Conservation (phyloP, 2,329 filamentous ascomycete species). For the Didymella arachidicola region DNA sequence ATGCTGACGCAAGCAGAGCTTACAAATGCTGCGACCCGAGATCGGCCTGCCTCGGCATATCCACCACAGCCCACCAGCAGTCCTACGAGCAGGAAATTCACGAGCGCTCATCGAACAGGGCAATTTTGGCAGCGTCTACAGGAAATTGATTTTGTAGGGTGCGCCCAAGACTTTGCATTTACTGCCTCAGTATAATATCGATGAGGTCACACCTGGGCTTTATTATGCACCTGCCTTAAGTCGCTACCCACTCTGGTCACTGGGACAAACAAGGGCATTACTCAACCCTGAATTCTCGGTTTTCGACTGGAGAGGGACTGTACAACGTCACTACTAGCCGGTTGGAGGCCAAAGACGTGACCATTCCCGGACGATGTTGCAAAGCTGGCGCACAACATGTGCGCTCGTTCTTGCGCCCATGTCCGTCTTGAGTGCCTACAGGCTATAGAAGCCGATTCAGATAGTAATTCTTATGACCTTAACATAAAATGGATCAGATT, state of each 20-base stretch:
- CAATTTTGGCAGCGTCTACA: background rate
- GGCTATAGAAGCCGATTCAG: background rate
- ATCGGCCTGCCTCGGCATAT: constrained; percentile 18
- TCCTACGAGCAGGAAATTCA: background rate
- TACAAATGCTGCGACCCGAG: constrained; percentile 19
- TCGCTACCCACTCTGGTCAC: background rate
- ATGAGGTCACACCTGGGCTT: background rate
- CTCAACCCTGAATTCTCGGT: background rate
- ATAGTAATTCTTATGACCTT: background rate
- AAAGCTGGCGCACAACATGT: background rate
- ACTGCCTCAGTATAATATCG: background rate
- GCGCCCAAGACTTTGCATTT: background rate
- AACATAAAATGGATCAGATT: too few relatives aligned
- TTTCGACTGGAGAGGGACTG: background rate
- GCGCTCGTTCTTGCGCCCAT: background rate
- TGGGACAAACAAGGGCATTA: background rate
- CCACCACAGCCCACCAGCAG: background rate
- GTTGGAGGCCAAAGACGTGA: background rate
- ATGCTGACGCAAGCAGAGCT: constrained; percentile 4
- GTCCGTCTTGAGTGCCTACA: background rate
- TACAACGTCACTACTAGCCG: background rate
- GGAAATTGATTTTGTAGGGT: background rate
- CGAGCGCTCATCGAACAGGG: background rate
- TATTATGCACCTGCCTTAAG: background rate
- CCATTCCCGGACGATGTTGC: background rate